These are phyloP conservation scores for Xanthoparmelia taractica DNA, from an alignment of 495 filamentous ascomycete genomes.

Conservation along the genomic window DNA sequence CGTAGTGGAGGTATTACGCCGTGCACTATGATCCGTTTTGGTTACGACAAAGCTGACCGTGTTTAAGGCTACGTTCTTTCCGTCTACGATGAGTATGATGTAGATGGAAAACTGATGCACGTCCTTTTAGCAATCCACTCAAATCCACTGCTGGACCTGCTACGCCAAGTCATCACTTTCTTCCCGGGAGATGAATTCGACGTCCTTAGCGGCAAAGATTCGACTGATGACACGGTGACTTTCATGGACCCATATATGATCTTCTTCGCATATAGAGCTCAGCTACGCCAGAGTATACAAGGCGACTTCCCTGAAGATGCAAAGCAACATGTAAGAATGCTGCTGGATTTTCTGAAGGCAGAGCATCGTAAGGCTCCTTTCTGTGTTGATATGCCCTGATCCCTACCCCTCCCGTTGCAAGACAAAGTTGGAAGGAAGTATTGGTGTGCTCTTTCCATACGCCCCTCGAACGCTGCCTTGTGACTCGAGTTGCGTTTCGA, in stretches of 20 bases:
- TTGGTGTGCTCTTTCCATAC: neutral
- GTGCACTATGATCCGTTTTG: neutral
- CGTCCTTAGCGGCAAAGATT: conserved; percentile 18
- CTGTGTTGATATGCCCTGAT: neutral
- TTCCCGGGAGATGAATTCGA: conserved; percentile 25
- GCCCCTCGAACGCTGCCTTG: neutral
- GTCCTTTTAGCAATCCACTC: conserved; percentile 19
- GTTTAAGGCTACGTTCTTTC: conserved; percentile 14
- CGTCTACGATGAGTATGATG: conserved; percentile 22
- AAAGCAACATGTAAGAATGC: conserved; percentile 14
- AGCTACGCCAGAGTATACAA: conserved; percentile 11
- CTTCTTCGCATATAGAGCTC: conserved; percentile 15
- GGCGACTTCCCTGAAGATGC: conserved; percentile 17
- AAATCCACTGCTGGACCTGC: conserved; percentile 15
- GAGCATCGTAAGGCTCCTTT: conserved; percentile 6
- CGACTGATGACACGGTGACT: conserved; percentile 11
- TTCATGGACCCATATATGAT: conserved; percentile 22
- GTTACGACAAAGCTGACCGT: neutral
- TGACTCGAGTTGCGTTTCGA: neutral
- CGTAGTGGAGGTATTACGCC: conserved; percentile 14
- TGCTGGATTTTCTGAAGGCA: conserved; percentile 18
- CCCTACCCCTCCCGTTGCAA: neutral
- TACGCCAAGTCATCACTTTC: conserved; percentile 21
- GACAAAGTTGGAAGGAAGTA: neutral
- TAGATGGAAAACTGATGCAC: conserved; percentile 19